Evolutionary conservation across 306 rosid genomes (phyloP), one percentile per base, ranked within the genome.

Genomic region (Cicer pinnatifidum): DNA sequence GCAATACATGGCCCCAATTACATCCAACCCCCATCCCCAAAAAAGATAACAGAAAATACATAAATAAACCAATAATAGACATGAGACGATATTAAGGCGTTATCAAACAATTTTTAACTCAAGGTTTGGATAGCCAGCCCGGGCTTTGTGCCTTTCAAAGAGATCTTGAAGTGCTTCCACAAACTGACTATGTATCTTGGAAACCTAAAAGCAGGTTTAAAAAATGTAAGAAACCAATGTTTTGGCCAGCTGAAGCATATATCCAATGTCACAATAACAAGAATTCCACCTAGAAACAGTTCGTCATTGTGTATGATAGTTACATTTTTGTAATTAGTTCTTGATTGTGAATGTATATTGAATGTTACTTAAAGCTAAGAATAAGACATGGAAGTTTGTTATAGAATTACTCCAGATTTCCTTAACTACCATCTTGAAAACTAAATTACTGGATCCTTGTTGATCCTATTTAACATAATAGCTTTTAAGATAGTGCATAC

Each of bases 61-160:
- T 51, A 72, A 41, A 75, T 47, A 76, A 64, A 58, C 4, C 72
- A 20, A 58, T 51, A 41, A 65, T 46, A 60, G 8, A 39, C 37
- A 52, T 46, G 73, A 61, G 43, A 38, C 16, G 15, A 76, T 54
- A 57, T 17, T 13, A 44, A 40, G 12, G 60, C 72, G 23, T 38
- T 20, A 47, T 91, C 97, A 91, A 68, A 87, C 80, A 19, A 93
- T 79, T 82, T 81, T 89, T 81, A 91, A 71, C 17, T 88, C 89
- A 48, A 88, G 96, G 50, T 89, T 81, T 7, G 95, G 83, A 73
- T 80, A 81, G 56, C 98, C 97, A 76, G 84, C 88, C 67, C 17
- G 83, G 59, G 85, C 88, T 83, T 88, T 93, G 85, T 91, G 85
- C 88, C 84, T 82, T 77, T 91, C 98, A 23, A 91, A 93, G 66